phyloP scores from a whole-genome alignment of 768 basidiomycete genomes.

The Gymnopilus dilepis region DNA sequence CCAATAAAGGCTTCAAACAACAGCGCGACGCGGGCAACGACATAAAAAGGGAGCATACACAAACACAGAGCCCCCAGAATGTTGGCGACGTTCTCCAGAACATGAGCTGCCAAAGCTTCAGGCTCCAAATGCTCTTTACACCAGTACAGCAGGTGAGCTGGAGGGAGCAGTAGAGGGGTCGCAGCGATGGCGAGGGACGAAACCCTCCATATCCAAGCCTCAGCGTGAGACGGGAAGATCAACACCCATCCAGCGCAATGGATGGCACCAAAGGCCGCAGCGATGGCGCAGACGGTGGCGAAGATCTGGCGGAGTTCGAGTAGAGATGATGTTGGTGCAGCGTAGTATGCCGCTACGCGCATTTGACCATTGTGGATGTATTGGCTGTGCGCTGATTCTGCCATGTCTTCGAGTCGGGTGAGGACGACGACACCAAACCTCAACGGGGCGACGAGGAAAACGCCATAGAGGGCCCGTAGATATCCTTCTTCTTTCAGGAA shows the following conservation, averaged over 20 bases:
- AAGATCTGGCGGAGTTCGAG: not conserved
- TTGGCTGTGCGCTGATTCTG: not conserved
- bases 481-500: too few relatives aligned
- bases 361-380: not conserved
- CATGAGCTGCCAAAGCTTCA: too few relatives aligned
- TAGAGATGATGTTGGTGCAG: not conserved
- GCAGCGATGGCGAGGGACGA: slow-evolving; percentile 9
- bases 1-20: not conserved
- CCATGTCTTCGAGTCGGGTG: not conserved
- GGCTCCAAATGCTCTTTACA: too few relatives aligned
- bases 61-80: too few relatives aligned
- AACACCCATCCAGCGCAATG: slow-evolving; percentile 16
- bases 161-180: not conserved
- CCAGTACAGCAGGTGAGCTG: too few relatives aligned
- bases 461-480: not conserved
- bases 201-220: slow-evolving; percentile 5
- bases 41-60: slow-evolving; percentile 1
- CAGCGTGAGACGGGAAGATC: slow-evolving; percentile 2
- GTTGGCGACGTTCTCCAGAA: too few relatives aligned
- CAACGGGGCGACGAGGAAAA: not conserved
- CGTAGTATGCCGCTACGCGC: slow-evolving; percentile 10
- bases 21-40: not conserved
- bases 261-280: slow-evolving; percentile 14
- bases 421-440: not conserved
- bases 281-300: not conserved